Base-by-base conservation (phyloP, 257 asterid genomes). In the Rubia yunnanensis region DNA sequence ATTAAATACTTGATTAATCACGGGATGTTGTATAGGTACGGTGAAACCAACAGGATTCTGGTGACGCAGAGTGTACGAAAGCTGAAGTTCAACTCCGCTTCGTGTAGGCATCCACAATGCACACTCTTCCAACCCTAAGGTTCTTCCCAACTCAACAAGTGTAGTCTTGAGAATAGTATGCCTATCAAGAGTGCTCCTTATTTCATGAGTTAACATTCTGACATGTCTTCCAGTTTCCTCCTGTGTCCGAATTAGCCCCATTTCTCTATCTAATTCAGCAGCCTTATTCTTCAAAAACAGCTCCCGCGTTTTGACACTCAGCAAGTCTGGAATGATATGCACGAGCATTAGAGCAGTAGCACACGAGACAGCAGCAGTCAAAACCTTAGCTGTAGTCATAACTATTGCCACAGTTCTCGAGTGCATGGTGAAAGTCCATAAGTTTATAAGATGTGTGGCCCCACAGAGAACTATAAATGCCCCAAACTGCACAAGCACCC, bases 401-500 rank as follows among this genome's bases (percentile, higher is more conserved):
- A 94, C 97, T 55, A 88, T 44, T 32, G 97, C 99, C 65, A 90
- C 95, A 3, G 90, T 94, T 79, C 90, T 86, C 2, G 99, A 79
- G 74, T 94, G 97, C 78, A 81, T 67, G 24, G 75, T 80, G 61
- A 88, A 86, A 10, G 99, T 94, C 99, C 99, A 94, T 53, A 94
- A 73, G 73, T 83, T 94, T 53, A 94, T 94, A 49, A 94, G 81
- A 76, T 94, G 99, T 24, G 99, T 94, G 10, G 97, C 96, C 26
- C 99, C 99, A 74, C 99, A 94, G 28, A 94, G 97, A 76, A 94
- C 95, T 62, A 94, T 94, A 70, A 94, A 94, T 28, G 99, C 99
- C 71, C 99, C 99, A 60, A 94, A 94, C 85, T 94, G 99, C 72
- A 94, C 95, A 36, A 94, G 96, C 76, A 94, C 99, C 99, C 99